Conservation (phyloP, 176 grass and related monocot species). For the Dendrocalamus sinicus region DNA sequence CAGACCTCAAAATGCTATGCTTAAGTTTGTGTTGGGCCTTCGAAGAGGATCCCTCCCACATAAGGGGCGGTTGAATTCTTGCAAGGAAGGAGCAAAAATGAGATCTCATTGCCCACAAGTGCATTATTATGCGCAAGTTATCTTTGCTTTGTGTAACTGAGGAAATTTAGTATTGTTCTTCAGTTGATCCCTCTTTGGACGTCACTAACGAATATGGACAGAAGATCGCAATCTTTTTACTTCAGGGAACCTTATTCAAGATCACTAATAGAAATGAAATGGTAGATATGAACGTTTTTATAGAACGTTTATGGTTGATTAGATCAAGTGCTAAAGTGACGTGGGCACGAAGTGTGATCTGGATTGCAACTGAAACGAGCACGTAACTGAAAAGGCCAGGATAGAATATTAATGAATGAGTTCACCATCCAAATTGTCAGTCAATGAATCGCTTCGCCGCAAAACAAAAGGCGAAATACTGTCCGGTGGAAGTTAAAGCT, state of each 20-base stretch:
- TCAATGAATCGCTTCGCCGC: constrained; percentile 1
- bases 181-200: constrained; percentile 12
- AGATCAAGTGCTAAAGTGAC: not conserved
- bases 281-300: not conserved
- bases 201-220: not conserved
- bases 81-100: not conserved
- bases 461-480: constrained; percentile 12
- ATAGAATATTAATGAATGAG: constrained; percentile 3
- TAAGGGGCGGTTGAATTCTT: not conserved
- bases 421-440: constrained; percentile 7
- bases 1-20: not conserved
- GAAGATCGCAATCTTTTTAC: not conserved
- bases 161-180: not conserved
- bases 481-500: not conserved
- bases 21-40: not conserved
- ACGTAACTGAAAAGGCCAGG: not conserved
- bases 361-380: constrained; percentile 14
- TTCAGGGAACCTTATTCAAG: not conserved
- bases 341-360: not conserved
- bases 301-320: not conserved
- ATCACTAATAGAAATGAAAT: not conserved
- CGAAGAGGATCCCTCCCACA: not conserved
- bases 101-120: not conserved
- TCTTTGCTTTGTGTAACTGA: not conserved
- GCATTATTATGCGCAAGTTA: not conserved